Conservation (phyloP, 1,139 yeast species). For the Lodderomyces margitis region DNA sequence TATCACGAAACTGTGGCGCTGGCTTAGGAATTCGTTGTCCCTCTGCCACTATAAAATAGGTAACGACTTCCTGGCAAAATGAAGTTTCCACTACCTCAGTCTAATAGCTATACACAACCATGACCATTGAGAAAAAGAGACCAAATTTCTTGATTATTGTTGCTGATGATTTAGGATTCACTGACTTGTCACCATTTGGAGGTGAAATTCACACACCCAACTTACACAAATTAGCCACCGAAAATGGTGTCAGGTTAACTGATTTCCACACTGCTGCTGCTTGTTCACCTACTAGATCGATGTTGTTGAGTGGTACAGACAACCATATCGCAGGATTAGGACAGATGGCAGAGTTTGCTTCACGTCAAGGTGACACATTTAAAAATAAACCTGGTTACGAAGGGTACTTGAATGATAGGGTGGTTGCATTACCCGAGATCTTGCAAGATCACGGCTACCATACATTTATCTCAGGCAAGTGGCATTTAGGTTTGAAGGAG, state of each 20-base stretch:
- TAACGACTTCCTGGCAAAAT: not conserved
- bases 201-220: slow-evolving; percentile 61
- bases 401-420: slow-evolving; percentile 51
- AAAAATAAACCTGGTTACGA: slow-evolving; percentile 56
- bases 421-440: slow-evolving; percentile 54
- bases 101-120: not conserved
- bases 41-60: not conserved
- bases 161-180: slow-evolving; percentile 63
- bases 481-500: slow-evolving; percentile 54
- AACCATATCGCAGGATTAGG: slow-evolving; percentile 63
- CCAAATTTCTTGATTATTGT: slow-evolving; percentile 56
- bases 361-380: slow-evolving; percentile 35
- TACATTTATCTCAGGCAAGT: slow-evolving; percentile 53
- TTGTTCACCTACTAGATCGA: slow-evolving; percentile 63
- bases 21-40: not conserved
- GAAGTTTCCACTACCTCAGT: not conserved
- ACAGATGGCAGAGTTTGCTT: slow-evolving; percentile 53
- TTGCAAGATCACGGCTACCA: slow-evolving; percentile 46
- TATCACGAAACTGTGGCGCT: slow-evolving; percentile 1
- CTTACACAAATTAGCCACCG: slow-evolving; percentile 39
- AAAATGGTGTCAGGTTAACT: slow-evolving; percentile 47
- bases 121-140: slow-evolving; percentile 12
- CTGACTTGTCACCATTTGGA: slow-evolving; percentile 56
- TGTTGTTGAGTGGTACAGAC: slow-evolving; percentile 61
- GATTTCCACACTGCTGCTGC: slow-evolving; percentile 66